A percentile compares a stretch with the other conserved stretches of the same genome.
Conservation (phyloP, 352 stramenopile species). For the Phytopythium aichiense region DNA sequence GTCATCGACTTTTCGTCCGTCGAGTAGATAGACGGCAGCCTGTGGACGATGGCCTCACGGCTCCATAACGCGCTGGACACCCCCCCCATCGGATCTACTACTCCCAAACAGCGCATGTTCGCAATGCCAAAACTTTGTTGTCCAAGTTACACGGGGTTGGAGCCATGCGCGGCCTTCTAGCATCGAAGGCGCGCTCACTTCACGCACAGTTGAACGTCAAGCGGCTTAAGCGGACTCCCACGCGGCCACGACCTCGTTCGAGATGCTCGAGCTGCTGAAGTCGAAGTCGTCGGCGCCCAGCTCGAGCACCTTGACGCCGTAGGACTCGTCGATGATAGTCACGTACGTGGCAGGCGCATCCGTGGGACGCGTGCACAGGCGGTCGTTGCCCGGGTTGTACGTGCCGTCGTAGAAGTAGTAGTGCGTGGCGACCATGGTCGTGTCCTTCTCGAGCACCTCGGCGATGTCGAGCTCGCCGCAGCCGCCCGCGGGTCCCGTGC, state of each 20-base stretch:
- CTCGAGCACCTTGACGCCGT: conserved; percentile 65
- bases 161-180: neutral
- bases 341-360: conserved; percentile 52
- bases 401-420: conserved; percentile 77
- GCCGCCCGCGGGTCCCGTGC: conserved; percentile 47
- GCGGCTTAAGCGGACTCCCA: conserved; percentile 40
- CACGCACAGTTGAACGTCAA: neutral
- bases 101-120: neutral
- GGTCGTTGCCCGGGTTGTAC: conserved; percentile 55
- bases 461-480: conserved; percentile 79
- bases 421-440: conserved; percentile 60
- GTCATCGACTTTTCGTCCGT: conserved; percentile 67
- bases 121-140: neutral
- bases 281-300: conserved; percentile 62
- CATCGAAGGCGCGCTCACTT: neutral
- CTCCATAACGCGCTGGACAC: neutral
- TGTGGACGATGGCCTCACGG: neutral
- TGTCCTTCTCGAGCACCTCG: conserved; percentile 65
- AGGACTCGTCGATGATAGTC: conserved; percentile 65
- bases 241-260: conserved; percentile 47
- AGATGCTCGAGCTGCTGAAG: conserved; percentile 42
- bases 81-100: neutral
- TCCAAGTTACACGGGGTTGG: neutral
- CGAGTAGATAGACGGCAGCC: conserved; percentile 15
- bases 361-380: conserved; percentile 45